Conservation (phyloP, 2,329 filamentous ascomycete genomes). For the Pyrenophora tritici-repentis region DNA sequence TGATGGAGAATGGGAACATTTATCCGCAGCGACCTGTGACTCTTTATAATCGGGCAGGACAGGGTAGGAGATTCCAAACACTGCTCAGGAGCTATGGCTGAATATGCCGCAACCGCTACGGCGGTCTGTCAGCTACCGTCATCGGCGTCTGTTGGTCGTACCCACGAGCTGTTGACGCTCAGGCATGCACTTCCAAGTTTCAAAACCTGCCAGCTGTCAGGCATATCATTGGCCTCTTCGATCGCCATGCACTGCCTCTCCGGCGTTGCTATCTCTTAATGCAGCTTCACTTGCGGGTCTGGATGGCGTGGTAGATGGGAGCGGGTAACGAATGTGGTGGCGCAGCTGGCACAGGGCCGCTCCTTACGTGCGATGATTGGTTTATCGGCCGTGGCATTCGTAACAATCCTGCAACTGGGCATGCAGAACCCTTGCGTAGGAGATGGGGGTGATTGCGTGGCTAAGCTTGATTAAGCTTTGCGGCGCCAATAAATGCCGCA, state of each 20-base stretch:
- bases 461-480: slow-evolving; percentile 35
- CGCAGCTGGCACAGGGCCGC: slow-evolving; percentile 13
- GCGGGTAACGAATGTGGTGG: slow-evolving; percentile 9
- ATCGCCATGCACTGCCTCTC: slow-evolving; percentile 21
- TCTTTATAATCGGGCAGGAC: slow-evolving; percentile 12
- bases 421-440: slow-evolving; percentile 10
- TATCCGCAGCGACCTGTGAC: background rate
- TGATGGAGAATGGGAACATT: background rate
- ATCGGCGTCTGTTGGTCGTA: slow-evolving; percentile 5
- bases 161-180: slow-evolving; percentile 8
- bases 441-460: slow-evolving; percentile 16
- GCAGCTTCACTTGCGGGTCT: background rate
- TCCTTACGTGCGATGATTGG: slow-evolving; percentile 9
- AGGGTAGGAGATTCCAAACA: too few relatives aligned
- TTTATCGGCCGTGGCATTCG: background rate
- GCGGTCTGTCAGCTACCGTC: slow-evolving; percentile 9
- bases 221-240: slow-evolving; percentile 17
- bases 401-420: slow-evolving; percentile 13
- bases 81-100: background rate
- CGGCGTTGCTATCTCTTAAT: slow-evolving; percentile 2
- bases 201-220: slow-evolving; percentile 5
- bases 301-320: slow-evolving; percentile 8
- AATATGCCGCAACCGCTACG: slow-evolving; percentile 2
- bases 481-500: slow-evolving; percentile 33
- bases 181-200: slow-evolving; percentile 14